Evolutionary conservation across 1,284 basidiomycete genomes (phyloP), one percentile per base, ranked within the genome.

Genomic region (Phellopilus nigrolimitatus): DNA sequence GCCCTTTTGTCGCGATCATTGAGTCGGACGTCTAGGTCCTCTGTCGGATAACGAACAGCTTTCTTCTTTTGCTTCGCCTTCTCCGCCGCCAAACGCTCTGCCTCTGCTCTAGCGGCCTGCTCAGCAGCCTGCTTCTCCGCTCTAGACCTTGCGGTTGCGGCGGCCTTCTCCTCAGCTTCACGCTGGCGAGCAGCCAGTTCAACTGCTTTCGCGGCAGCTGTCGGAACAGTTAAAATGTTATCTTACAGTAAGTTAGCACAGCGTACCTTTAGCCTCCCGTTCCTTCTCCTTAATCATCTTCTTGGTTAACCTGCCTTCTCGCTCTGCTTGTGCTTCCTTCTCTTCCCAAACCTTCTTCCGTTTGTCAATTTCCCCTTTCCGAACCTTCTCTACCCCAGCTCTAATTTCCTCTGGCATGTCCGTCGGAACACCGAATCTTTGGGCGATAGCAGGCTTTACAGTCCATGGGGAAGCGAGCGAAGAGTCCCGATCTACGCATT

Each of bases 391-490:
- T 17, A 95, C 89, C 30, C 81, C 82, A 62, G 79, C 80, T 37
- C 83, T 78, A n/a, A 87, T 84, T 62, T 85, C 87, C 57, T 91
- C 90, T 0, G 90, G 82, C 82, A 95, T 94, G 49, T 88, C 75
- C 21, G 79, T 82, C 54, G 88, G 82, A 17, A 99, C 84, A 5
- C 85, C 86, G 66, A 92, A 97, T 48, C 84, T 81, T 56, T 78
- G 73, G 0, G 93, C 94, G 48, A 98, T 86, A 9, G 75, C 70
- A 3, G 82, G 79, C 65, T 97, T 97, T 31, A 98, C 93, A 1
- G 84, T 84, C 95, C 95, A 99, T 2, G 95, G 94, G 0, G 91
- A 91, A 28, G 90, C 93, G 33, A 95, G 86, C 15, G 91, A 88
- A 10, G 93, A 78, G 56, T 95, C 93, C 43, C 95, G 84, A 59